Evolutionary conservation across 768 basidiomycete genomes (phyloP), one percentile per base, ranked within the genome.

Genomic region (Imleria badia): DNA sequence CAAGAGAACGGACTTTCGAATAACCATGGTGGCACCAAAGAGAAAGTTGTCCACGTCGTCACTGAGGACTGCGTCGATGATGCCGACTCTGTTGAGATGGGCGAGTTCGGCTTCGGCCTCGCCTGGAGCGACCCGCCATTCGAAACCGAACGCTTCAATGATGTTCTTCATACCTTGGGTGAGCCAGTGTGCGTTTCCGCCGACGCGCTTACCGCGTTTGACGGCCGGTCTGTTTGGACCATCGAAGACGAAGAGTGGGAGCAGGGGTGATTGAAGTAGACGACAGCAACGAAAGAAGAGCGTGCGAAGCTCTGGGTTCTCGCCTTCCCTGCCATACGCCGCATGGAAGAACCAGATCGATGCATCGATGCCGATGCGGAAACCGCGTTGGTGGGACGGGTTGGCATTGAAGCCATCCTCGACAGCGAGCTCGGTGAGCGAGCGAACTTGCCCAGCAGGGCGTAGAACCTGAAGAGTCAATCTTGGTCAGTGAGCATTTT

Each of bases 31-130:
- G 1, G 92, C 94, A 20, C 94, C 94, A 58, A 98, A 98, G 3
- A 97, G 72, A 65, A 96, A 87, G 51, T 85, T 94, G 65, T 98
- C 94, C 2, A 94, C 94, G 63, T 97, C 95, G 68, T 98, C 95
- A 0, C 94, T 91, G 41, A 95, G 77, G 23, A 97, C 82, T 0
- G 86, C 91, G 66, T 98, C 95, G 52, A 98, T 89, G 48, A 89
- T 69, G 3, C 92, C 92, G 40, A 86, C 81, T 5, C 80, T 76
- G 62, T 93, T 94, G 49, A 98, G 76, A 58, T 90, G 87, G 0
- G 94, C 94, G 3, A 98, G 77, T 65, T 96, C 94, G 0, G 94
- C 94, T 69, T 98, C 95, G 0, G 95, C 95, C 71, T 97, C 95
- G 17, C 92, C 94, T 7, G 94, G 94, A 15, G 93, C 94, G 68